A percentile compares a stretch with the other conserved stretches of the same genome.
phyloP scores from a whole-genome alignment of 2,329 filamentous ascomycete species.

The Arthrobotrys megalospora region DNA sequence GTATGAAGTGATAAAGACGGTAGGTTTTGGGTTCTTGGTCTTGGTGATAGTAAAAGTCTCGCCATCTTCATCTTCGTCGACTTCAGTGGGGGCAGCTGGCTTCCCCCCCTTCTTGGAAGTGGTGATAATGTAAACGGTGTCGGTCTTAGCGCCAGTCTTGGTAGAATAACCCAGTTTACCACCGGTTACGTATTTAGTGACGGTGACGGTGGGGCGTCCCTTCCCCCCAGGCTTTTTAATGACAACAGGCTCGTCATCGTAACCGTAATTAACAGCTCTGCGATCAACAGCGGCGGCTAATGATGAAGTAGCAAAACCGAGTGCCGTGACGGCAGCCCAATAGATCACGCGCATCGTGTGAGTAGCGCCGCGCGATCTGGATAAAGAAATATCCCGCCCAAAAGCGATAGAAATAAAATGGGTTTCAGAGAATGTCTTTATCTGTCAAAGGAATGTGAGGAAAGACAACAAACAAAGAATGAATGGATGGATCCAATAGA shows the following conservation, averaged over 20 bases:
- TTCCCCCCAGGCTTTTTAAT: not conserved
- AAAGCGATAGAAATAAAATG: conserved; percentile 22
- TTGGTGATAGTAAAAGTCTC: conserved; percentile 11
- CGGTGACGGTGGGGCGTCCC: conserved; percentile 8
- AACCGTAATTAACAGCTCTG: conserved; percentile 5
- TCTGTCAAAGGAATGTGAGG: conserved; percentile 16
- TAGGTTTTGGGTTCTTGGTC: conserved; percentile 7
- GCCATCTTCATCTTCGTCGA: conserved; percentile 1
- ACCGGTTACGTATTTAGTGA: conserved; percentile 9
- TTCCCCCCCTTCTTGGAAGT: conserved; percentile 5
- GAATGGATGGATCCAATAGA: conserved; percentile 22
- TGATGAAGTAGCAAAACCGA: conserved; percentile 19
- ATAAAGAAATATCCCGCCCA: conserved; percentile 14
- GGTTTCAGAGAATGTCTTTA: conserved; percentile 17
- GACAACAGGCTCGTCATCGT: not conserved
- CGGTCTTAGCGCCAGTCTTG: conserved; percentile 5
- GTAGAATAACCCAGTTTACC: conserved; percentile 10
- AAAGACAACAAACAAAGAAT: conserved; percentile 18
- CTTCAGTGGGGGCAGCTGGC: conserved; percentile 1
- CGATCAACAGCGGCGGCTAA: conserved; percentile 15
- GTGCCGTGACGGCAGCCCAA: conserved; percentile 16
- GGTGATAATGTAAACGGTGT: conserved; percentile 14
- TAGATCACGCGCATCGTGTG: conserved; percentile 18
- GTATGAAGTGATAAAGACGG: conserved; percentile 5
- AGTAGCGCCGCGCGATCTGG: conserved; percentile 16